Conservation (phyloP, 192 early-diverging fungal species). For the Backusella tuberculispora region DNA sequence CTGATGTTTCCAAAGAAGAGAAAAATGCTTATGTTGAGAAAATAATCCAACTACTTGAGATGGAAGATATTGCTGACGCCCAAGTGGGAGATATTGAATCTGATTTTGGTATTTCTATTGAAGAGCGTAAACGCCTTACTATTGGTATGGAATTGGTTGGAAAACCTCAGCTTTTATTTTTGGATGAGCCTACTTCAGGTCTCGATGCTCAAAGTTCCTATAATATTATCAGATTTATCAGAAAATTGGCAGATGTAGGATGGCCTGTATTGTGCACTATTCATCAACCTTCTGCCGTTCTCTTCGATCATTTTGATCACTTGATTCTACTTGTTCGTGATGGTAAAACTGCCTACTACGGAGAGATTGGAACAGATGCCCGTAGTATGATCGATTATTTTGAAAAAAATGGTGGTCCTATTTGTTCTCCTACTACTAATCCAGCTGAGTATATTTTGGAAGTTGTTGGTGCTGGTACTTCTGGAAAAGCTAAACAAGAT, state of each 20-base stretch:
- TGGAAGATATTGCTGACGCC: constrained; percentile 72
- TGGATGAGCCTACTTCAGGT: constrained; percentile 90
- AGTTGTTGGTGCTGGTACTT: constrained; percentile 69
- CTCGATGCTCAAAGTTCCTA: constrained; percentile 79
- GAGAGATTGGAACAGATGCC: constrained; percentile 73
- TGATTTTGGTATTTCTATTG: constrained; percentile 78
- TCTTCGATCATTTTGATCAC: constrained; percentile 87
- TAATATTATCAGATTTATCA: constrained; percentile 75
- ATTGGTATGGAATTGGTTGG: constrained; percentile 85
- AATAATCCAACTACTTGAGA: constrained; percentile 74
- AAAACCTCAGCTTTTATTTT: constrained; percentile 79
- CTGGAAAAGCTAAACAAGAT: constrained; percentile 50
- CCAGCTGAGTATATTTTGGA: no score
- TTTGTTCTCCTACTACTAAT: constrained; percentile 70
- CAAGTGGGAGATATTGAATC: constrained; percentile 70
- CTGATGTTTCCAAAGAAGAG: constrained; percentile 60
- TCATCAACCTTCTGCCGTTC: constrained; percentile 81
- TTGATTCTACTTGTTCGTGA: constrained; percentile 75
- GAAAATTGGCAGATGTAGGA: constrained; percentile 61
- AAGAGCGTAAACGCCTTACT: constrained; percentile 85
- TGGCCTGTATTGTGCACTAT: constrained; percentile 80
- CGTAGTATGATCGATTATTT: constrained; percentile 70
- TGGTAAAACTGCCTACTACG: constrained; percentile 80
- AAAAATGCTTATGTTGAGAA: constrained; percentile 75
- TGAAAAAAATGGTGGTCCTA: constrained; percentile 70